These are phyloP conservation scores for Parasarocladium wereldwijsianum DNA, from an alignment of 2,329 filamentous ascomycete genomes.

Conservation along the genomic window DNA sequence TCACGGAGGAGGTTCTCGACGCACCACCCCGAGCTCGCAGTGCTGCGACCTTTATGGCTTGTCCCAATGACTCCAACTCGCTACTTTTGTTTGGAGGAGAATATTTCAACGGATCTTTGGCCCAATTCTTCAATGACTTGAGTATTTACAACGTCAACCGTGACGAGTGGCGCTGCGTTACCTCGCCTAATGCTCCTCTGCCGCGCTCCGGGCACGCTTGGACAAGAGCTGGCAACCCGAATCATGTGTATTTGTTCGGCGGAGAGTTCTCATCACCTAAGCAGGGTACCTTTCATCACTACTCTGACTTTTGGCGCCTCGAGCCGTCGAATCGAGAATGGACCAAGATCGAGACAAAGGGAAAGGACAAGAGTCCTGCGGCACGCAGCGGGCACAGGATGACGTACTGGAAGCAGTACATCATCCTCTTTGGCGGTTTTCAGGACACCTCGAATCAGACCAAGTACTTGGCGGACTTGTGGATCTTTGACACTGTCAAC, in stretches of 20 bases:
- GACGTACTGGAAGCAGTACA: constrained; percentile 95
- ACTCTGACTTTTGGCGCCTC: constrained; percentile 94
- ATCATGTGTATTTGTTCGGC: constrained; percentile 81
- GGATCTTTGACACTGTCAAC: constrained; percentile 85
- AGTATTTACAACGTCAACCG: constrained; percentile 63
- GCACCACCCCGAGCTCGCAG: constrained; percentile 64
- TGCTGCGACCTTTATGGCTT: constrained; percentile 70
- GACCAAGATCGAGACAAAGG: constrained; percentile 71
- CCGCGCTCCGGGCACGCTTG: constrained; percentile 89
- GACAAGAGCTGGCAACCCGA: constrained; percentile 76
- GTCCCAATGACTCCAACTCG: constrained; percentile 74
- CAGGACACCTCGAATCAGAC: constrained; percentile 94
- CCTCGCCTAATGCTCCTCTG: constrained; percentile 78
- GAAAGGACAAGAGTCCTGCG: constrained; percentile 63
- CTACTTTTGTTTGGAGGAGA: constrained; percentile 88
- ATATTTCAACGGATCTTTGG: constrained; percentile 84
- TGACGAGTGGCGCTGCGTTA: constrained; percentile 84
- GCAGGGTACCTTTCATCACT: constrained; percentile 97
- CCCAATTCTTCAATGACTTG: constrained; percentile 54
- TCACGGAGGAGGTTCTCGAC: constrained; percentile 64
- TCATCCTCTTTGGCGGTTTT: constrained; percentile 90
- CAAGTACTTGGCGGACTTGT: constrained; percentile 84
- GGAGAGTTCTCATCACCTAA: constrained; percentile 95
- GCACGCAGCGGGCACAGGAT: constrained; percentile 87
- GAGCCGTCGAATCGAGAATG: constrained; percentile 78